Percentiles rank a stretch among this genome's conserved stretches.
Evolutionary conservation across 306 rosid genomes (phyloP).

Genomic region (Morella rubra): DNA sequence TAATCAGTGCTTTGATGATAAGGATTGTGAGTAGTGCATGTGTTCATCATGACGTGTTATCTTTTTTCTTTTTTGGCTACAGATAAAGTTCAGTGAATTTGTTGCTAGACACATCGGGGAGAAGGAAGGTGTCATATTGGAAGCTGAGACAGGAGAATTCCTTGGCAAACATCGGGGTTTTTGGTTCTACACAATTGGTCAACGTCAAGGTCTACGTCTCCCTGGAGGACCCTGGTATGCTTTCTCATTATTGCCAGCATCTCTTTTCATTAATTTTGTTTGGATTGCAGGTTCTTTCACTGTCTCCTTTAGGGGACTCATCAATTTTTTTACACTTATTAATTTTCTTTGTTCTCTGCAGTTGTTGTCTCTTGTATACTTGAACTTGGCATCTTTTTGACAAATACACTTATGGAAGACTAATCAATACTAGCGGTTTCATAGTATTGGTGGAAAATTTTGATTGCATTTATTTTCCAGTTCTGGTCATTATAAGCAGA

Average conservation of each 20-base stretch:
- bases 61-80: constrained; percentile 21
- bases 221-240: constrained; percentile 95
- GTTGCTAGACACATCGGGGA: constrained; percentile 88
- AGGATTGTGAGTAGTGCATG: constrained; percentile 10
- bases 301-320: constrained; percentile 12
- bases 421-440: not conserved
- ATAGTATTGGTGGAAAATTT: not conserved
- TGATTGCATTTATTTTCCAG: not conserved
- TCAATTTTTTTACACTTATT: not conserved
- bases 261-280: not conserved
- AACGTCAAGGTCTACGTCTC: constrained; percentile 87
- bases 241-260: constrained; percentile 8
- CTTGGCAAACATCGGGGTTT: constrained; percentile 89
- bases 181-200: constrained; percentile 96
- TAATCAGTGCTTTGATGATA: constrained; percentile 22
- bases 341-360: not conserved
- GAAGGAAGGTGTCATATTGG: constrained; percentile 82
- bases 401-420: not conserved
- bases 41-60: constrained; percentile 10
- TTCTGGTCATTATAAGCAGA: not conserved
- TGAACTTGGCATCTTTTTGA: not conserved
- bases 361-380: not conserved
- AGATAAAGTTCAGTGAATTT: constrained; percentile 94
- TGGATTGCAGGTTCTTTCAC: not conserved
- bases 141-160: constrained; percentile 93